A percentile compares a stretch with the other conserved stretches of the same genome.
phyloP scores from a whole-genome alignment of 2,329 filamentous ascomycete genomes.

The Penicillium sp. region DNA sequence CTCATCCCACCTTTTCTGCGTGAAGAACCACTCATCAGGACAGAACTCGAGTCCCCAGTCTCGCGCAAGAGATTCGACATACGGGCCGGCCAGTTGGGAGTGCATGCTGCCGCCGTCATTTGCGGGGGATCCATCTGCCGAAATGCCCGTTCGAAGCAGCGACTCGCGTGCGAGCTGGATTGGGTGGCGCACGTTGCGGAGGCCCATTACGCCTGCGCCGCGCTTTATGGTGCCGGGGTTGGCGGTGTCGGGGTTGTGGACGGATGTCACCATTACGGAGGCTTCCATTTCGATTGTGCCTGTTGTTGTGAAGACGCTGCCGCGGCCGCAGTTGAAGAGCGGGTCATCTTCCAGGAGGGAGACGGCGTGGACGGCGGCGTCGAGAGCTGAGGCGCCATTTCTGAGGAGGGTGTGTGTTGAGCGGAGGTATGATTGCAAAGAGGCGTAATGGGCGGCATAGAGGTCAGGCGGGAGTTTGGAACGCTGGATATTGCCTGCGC shows the following conservation, averaged over 20 bases:
- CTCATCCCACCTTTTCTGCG: slow-evolving; percentile 74
- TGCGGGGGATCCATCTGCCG: slow-evolving; percentile 59
- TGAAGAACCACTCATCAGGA: slow-evolving; percentile 72
- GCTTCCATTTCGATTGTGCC: slow-evolving; percentile 85
- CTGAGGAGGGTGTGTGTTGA: slow-evolving; percentile 44
- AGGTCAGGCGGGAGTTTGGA: slow-evolving; percentile 57
- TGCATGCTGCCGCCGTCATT: slow-evolving; percentile 51
- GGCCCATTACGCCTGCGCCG: slow-evolving; percentile 71
- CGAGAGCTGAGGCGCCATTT: slow-evolving; percentile 60
- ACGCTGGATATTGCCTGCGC: slow-evolving; percentile 67
- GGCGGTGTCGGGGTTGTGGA: slow-evolving; percentile 13
- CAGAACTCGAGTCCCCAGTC: slow-evolving; percentile 66
- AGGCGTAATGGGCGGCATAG: slow-evolving; percentile 58
- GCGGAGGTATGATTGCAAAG: slow-evolving; percentile 62
- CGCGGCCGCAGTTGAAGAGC: slow-evolving; percentile 80
- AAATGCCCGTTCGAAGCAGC: slow-evolving; percentile 52
- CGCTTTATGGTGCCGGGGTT: slow-evolving; percentile 62
- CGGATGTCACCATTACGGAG: slow-evolving; percentile 73
- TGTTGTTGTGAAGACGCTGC: slow-evolving; percentile 80
- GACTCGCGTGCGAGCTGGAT: slow-evolving; percentile 71
- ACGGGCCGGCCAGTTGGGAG: slow-evolving; percentile 64
- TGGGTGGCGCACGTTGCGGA: slow-evolving; percentile 75
- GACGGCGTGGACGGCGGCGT: slow-evolving; percentile 74
- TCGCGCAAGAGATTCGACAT: slow-evolving; percentile 67
- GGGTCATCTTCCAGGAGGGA: slow-evolving; percentile 72